Evolutionary conservation across 2,329 filamentous ascomycete genomes (phyloP), one percentile per base, ranked within the genome.

Genomic region (Talaromyces piceae): DNA sequence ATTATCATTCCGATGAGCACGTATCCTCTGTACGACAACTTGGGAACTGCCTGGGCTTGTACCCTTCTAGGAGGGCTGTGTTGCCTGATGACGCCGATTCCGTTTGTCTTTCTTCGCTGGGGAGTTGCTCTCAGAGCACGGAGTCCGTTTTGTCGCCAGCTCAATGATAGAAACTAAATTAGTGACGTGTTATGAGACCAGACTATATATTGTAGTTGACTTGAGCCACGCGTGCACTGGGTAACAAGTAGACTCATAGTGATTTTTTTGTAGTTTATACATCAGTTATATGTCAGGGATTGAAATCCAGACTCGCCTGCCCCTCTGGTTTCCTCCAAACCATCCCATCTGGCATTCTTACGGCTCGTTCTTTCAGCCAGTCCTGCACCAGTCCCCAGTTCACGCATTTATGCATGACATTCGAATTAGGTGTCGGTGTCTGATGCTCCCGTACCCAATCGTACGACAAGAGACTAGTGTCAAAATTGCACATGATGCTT

Each of bases 1-100:
- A 68, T 83, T 1, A 70, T 44, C 11, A 41, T 86, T 43, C 82
- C 83, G 2, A 70, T 86, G 9, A 71, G 70, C 6, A 67, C 68
- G 5, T 59, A 61, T 13, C 63, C 63, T 2, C 66, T 73, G 55
- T 73, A 73, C 53, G 37, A 54, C 1, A 58, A 55, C 8, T 54
- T 73, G 12, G 68, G 71, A 0, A 63, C 73, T 3, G 54, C 63
- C 1, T 73, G 69, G 69, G 71, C 65, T 2, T 71, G 68, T 28
- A 70, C 65, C 13, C 49, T 73, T 7, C 57, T 74, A 9, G 72
- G 62, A 1, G 72, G 73, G 47, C 50, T 69, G 22, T 67, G 67
- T 50, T n/a, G 72, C 26, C 62, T 57, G 1, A 69, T 71, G 52
- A 60, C 63, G 18, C 58, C 65, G 0, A 72, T 73, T 53, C 72